Evolutionary conservation across 176 grass and related monocot genomes (phyloP), one percentile per base, ranked within the genome.

Genomic region (Poa pratensis): DNA sequence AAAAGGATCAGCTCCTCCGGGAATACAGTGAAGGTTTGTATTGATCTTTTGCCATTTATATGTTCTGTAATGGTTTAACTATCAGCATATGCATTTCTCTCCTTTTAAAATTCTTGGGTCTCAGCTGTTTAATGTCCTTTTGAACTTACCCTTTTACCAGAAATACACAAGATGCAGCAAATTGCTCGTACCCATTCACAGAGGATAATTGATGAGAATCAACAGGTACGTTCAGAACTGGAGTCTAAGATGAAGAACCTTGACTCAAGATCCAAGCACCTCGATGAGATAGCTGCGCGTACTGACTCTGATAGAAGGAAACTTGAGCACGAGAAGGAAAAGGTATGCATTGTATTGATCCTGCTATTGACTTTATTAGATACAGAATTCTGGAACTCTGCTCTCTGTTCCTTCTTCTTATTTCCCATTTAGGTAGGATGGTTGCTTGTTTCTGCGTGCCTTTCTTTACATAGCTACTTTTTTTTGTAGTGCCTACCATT

Each of bases 81-180:
- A 75, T 75, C 72, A 52, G 24, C 3, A 51, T 52, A 32, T 75
- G 24, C 17, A 50, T 28, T 30, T 75, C 32, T 75, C 15, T 75
- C 16, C 46, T 52, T 30, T 52, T 50, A 19, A 30, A 26, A 52
- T 75, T 48, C 7, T 52, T 75, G 26, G 3, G 51, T 18, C 72
- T 52, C 72, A 30, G 17, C 13, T 42, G 17, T 57, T 60, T 75
- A 75, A 52, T 51, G 48, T 18, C 8, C 46, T 75, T 52, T 75
- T 75, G 26, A 52, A 75, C 72, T 75, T 30, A 50, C 24, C 28
- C 24, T 52, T 75, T 75, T 75, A 60, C 72, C 81, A 93, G 91
- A 94, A 76, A 94, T 94, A 18, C 76, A 49, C 9, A 94, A 88
- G 89, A 94, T 94, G 88, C 92, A 94, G 40, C 79, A 84, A 62